Evolutionary conservation across 2,329 filamentous ascomycete species (phyloP), one percentile per base, ranked within the genome.

Genomic region (Diaporthe longicolla): DNA sequence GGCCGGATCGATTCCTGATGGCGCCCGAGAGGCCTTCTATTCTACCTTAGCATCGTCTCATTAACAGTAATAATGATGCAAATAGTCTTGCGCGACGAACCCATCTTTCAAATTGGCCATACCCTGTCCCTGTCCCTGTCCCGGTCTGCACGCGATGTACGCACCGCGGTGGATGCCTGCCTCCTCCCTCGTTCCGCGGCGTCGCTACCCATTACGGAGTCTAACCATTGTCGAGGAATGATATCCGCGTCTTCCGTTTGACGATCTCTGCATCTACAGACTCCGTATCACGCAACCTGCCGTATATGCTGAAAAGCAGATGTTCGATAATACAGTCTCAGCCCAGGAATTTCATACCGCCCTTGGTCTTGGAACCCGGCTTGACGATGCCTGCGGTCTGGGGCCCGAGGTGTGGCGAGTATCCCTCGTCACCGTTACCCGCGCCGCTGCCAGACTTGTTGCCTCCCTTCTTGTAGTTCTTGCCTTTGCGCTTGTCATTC

Each of bases 361-460:
- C 90, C 84, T 92, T 92, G n/a, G 89, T 93, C 86, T 92, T 92
- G 78, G 90, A 88, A 2, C 90, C 90, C 0, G 89, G 86, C 83
- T 93, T 93, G 48, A 87, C 87, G 35, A 92, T 84, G 21, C 90
- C 91, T 24, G 83, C 87, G 19, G 80, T 82, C 76, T 82, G 81
- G 48, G 89, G 87, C 0, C 89, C 89, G 10, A 90, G 79, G 65
- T 84, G 83, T 10, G 88, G 85, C 79, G 90, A 88, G 77, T 88
- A 88, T 29, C 76, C 76, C 65, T 80, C 82, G 45, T 81, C 81
- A 29, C 78, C 77, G 50, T 77, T 78, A 43, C 77, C 77, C 8
- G 77, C 79, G 13, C 84, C 81, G 52, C 81, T 81, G 35, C 79
- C 77, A 45, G 79, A 78, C 37, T 82, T 81, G 65, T 77, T 78